Evolutionary conservation across 2,329 filamentous ascomycete species (phyloP), one percentile per base, ranked within the genome.

Genomic region (Alternaria infectoria): DNA sequence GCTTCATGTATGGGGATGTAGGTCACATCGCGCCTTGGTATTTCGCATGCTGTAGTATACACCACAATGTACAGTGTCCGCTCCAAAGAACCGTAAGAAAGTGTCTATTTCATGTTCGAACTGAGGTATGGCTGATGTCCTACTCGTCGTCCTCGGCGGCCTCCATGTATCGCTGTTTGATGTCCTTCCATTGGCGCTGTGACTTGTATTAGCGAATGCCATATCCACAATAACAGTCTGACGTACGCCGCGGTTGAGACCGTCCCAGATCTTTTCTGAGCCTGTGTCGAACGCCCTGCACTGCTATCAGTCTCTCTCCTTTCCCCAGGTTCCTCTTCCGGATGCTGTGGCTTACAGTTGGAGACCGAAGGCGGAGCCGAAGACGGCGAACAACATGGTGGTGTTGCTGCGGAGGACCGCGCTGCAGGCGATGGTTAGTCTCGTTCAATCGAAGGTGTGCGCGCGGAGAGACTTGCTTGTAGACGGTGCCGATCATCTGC

Each of bases 161-260:
- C 83, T 92, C 79, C 77, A 97, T 82, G 83, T 97, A 99, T 83
- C 88, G 90, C 82, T 90, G 85, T 85, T 96, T 95, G 86, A 99
- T 97, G 82, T 99, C 96, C 88, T 97, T 97, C 96, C 96, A 98
- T 96, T 97, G 95, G 79, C 95, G 93, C 95, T 98, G 79, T 74
- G 62, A 25, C 17, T 12, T 25, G 26, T 15, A 59, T 78, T 71
- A 78, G 76, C 71, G 25, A 13, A 15, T 40, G 17, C 21, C 30
- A 11, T 6, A 12, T n/a, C 10, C 5, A 54, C 26, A 2, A 15
- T 2, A 23, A n/a, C 17, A 11, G 1, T 17, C 12, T 6, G 62
- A 77, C 76, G 30, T 76, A 97, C 95, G 77, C 96, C 96, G 77
- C 87, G 88, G 89, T 99, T 99, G 81, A 94, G 83, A 80, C 83